phyloP scores from a whole-genome alignment of 164 flowering plant species.

The Dillenia turbinata region DNA sequence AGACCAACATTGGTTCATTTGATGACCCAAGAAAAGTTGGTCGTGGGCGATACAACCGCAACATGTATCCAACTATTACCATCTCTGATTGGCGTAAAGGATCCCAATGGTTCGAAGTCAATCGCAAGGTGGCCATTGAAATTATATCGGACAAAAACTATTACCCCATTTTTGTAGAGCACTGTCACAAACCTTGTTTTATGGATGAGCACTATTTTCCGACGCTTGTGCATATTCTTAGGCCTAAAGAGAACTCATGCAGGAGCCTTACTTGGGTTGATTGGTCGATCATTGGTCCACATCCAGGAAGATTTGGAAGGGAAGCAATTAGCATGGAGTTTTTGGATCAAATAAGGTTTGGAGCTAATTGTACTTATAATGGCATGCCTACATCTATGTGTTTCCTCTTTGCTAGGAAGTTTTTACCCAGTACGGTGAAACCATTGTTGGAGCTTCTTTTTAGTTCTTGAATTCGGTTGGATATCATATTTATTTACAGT shows the following conservation, averaged over 20 bases:
- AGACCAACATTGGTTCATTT: conserved; percentile 24
- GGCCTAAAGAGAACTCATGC: conserved; percentile 26
- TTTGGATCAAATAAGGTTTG: conserved; percentile 24
- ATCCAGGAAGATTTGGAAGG: conserved; percentile 34
- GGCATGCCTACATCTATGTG: conserved; percentile 28
- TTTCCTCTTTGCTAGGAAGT: conserved; percentile 60
- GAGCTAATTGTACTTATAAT: conserved; percentile 31
- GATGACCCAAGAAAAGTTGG: conserved; percentile 39
- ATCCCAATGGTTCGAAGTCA: conserved; percentile 57
- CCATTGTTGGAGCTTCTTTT: conserved; percentile 5
- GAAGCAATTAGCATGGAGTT: conserved; percentile 25
- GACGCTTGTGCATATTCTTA: conserved; percentile 30
- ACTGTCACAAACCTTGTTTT: conserved; percentile 44
- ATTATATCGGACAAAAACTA: conserved; percentile 38
- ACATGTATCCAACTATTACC: conserved; percentile 35
- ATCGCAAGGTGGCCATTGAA: conserved; percentile 34
- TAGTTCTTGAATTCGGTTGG: too few relatives aligned
- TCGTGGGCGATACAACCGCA: conserved; percentile 46
- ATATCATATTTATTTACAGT: too few relatives aligned
- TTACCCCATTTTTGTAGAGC: conserved; percentile 20
- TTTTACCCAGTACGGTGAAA: conserved; percentile 30
- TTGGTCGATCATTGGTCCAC: conserved; percentile 53
- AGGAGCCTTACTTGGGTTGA: conserved; percentile 58
- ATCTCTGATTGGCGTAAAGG: conserved; percentile 56
- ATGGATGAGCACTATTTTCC: conserved; percentile 62